Base-by-base conservation (phyloP, 1,284 basidiomycete genomes). In the Papiliotrema fonsecae region DNA sequence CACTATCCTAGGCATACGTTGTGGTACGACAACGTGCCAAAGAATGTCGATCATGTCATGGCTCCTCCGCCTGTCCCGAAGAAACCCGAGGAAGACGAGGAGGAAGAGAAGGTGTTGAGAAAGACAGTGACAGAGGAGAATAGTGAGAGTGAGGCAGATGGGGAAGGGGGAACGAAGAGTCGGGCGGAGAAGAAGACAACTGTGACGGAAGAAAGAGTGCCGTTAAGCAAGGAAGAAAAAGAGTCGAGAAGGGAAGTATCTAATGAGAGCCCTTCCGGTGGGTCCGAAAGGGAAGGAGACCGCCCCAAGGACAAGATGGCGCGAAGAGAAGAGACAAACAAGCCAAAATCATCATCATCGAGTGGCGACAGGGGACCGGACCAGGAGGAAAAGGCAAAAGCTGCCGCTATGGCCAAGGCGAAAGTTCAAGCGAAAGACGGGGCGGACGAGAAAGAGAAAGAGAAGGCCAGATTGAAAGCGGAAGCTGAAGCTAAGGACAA, bases 21-120 rank as follows among this genome's bases (percentile, higher is more conserved):
- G 3, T 68, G 65, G 65, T 68, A 57, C 56, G 52, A 65, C 35
- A 68, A 66, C 36, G 50, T 68, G 2, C 65, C 64, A 6, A 54
- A 53, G 35, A 53, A 61, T 30, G 62, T 57, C 3, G 52, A 57
- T 39, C 64, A 66, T 50, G 50, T 66, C 25, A 68, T 66, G 65
- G 62, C 56, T 2, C 48, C 53, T 1, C 56, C 62, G 4, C 52
- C 54, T 14, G 47, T 61, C 2, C 41, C 61, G 0, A 67, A 67
- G 42, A 31, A 45, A 21, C 62, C 62, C 2, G 55, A 57, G 28
- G 48, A 48, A 1, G 53, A 45, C 1, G 47, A 51, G 13, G 49
- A 54, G 25, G 51, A 47, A 18, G 44, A 49, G 21, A 42, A 50
- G 13, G 25, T 27, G 28, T 35, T 22, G 11, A 50, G 38, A 30